Evolutionary conservation across 2,329 filamentous ascomycete genomes (phyloP), one percentile per base, ranked within the genome.

Genomic region (Cryphonectria radicalis): DNA sequence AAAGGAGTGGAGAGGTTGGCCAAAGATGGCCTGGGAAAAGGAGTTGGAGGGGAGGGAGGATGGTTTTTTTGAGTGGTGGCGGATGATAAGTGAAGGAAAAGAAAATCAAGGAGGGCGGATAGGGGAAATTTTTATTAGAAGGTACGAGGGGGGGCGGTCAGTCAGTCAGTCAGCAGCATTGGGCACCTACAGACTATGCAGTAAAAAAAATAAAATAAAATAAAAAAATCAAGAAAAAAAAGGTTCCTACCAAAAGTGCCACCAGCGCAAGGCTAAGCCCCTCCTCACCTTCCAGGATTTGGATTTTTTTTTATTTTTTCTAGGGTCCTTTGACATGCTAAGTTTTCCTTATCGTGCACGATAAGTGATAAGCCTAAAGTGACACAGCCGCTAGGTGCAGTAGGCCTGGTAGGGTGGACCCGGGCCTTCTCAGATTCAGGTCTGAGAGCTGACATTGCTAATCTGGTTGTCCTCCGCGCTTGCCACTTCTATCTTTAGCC

Each of bases 1-100:
- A 53, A 62, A 37, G 69, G 72, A 73, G 72, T 69, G 72, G 72
- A 71, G 72, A 73, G 66, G 68, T 67, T 70, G 71, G 71, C 66
- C 50, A 69, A 63, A 69, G 60, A 35, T 57, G 69, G 70, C 70
- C 70, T 42, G 59, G 57, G 43, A 63, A 60, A 59, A 60, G 5
- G 11, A 25, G 35, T 62, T 42, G 19, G 25, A 43, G 25, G 62
- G 62, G 32, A 28, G 28, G 32, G 32, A n/a, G 32, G 4, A 32
- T 32, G 32, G 37, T 13, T 14, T 40, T 50, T 50, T n/a, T 19
- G 7, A 19, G 46, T 28, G 32, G 35, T 40, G 13, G 46, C 17
- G 35, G 17, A 37, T 63, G n/a, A 19, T 3, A 22, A 43, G 19
- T 40, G 22, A 40, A 10, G 42, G 1, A 35, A 53, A 63, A n/a